A percentile compares a stretch with the other conserved stretches of the same genome.
phyloP scores from a whole-genome alignment of 208 protist species.

The Crithidia thermophila region DNA sequence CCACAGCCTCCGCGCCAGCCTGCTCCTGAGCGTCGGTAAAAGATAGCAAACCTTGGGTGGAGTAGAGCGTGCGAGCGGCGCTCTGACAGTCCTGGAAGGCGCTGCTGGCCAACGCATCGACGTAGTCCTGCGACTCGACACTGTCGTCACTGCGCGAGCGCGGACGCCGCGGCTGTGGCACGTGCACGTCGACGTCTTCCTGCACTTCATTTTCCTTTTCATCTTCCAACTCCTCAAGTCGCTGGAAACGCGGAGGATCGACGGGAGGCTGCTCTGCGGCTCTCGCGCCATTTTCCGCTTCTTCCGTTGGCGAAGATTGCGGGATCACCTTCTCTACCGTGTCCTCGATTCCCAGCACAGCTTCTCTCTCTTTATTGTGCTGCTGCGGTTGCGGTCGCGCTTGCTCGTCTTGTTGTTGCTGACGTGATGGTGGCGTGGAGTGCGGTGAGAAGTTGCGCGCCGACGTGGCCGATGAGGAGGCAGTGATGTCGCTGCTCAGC shows the following conservation, averaged over 20 bases:
- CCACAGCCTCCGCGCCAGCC: no score
- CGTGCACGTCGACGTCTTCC: no score
- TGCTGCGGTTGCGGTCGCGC: not conserved
- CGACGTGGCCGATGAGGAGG: constrained; percentile 4
- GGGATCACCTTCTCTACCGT: constrained; percentile 2
- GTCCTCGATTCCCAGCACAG: no score
- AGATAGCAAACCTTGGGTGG: constrained; percentile 4
- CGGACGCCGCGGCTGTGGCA: not conserved
- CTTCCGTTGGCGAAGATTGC: not conserved
- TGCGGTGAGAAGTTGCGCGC: constrained; percentile 9
- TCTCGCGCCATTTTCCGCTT: not conserved
- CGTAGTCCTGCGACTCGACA: constrained; percentile 26
- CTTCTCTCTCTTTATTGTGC: no score
- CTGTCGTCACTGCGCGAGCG: constrained; percentile 8
- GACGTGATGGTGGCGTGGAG: constrained; percentile 6
- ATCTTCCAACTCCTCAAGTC: no score
- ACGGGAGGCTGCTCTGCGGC: no score
- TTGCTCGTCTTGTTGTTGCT: not conserved
- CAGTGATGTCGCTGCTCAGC: not conserved
- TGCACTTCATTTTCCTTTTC: no score
- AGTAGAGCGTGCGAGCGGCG: not conserved
- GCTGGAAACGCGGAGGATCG: no score
- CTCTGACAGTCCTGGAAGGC: constrained; percentile 40
- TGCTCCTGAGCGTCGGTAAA: not conserved
- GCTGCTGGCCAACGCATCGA: constrained; percentile 25